Conservation (phyloP, 164 flowering plant genomes). For the Sedum album region DNA sequence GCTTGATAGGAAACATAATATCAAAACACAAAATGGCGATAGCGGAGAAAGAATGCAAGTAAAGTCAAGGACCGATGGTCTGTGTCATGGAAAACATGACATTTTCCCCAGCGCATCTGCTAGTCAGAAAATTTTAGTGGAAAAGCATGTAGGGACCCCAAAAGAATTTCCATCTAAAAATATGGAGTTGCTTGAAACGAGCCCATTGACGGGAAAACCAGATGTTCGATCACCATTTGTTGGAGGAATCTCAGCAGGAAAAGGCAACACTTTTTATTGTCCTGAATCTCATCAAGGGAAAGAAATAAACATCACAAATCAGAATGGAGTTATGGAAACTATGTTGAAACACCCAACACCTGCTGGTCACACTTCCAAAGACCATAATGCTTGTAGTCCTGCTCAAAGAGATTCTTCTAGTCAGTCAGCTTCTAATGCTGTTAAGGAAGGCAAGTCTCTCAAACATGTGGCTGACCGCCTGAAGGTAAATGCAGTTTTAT, state of each 20-base stretch:
- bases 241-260: constrained; percentile 15
- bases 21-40: constrained; percentile 28
- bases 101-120: constrained; percentile 13
- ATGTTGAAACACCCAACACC: constrained; percentile 35
- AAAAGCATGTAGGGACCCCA: constrained; percentile 33
- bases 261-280: constrained; percentile 24
- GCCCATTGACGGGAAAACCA: constrained; percentile 30
- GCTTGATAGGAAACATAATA: constrained; percentile 24
- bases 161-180: constrained; percentile 23
- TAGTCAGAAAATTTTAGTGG: constrained; percentile 20
- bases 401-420: constrained; percentile 50
- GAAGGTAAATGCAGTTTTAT: constrained; percentile 41
- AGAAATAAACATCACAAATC: constrained; percentile 28
- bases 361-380: constrained; percentile 32
- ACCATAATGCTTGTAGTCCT: constrained; percentile 58
- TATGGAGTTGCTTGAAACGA: constrained; percentile 25
- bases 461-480: constrained; percentile 89
- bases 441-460: constrained; percentile 83
- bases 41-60: constrained; percentile 23
- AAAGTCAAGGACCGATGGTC: constrained; percentile 23
- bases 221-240: not conserved
- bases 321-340: constrained; percentile 24
- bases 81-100: constrained; percentile 25
- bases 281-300: constrained; percentile 13
- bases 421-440: constrained; percentile 56